Percentiles rank a stretch among this genome's conserved stretches.
Evolutionary conservation across 176 grass and related monocot genomes (phyloP).

Genomic region (Canna indica): DNA sequence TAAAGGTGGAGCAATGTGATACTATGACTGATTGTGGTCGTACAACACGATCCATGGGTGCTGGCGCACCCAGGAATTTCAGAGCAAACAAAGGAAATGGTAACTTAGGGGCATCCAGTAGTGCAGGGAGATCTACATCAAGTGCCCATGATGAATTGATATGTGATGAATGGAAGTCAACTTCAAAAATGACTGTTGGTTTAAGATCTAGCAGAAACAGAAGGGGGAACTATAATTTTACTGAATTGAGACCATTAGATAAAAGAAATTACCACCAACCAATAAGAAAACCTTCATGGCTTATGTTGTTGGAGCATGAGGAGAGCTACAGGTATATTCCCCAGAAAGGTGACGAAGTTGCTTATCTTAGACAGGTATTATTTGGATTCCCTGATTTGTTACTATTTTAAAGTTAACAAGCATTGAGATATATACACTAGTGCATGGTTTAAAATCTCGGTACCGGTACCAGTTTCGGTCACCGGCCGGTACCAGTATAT

Average conservation of each 20-base stretch:
- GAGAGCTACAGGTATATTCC: conserved; percentile 88
- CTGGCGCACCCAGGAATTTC: conserved; percentile 24
- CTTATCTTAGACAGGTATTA: conserved; percentile 83
- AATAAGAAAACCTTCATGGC: conserved; percentile 60
- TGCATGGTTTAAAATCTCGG: too few relatives aligned
- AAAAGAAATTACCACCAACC: conserved; percentile 37
- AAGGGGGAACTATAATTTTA: conserved; percentile 45
- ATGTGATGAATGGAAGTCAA: conserved; percentile 42
- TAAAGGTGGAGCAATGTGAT: conserved; percentile 35
- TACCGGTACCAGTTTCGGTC: too few relatives aligned
- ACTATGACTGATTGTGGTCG: conserved; percentile 33
- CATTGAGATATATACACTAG: too few relatives aligned
- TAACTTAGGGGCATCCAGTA: conserved; percentile 58
- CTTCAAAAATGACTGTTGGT: conserved; percentile 49
- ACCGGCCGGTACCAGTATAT: too few relatives aligned
- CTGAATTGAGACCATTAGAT: conserved; percentile 36
- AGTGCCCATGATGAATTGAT: conserved; percentile 27
- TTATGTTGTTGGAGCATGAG: conserved; percentile 93
- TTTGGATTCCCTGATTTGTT: too few relatives aligned
- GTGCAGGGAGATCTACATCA: conserved; percentile 39
- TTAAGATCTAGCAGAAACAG: conserved; percentile 75
- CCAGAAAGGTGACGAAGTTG: conserved; percentile 79
- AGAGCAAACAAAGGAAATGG: conserved; percentile 39
- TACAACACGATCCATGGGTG: conserved; percentile 40
- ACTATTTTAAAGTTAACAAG: conserved; percentile 1